Conservation (phyloP, 2,329 filamentous ascomycete genomes). For the Ophiostoma pallidulum region DNA sequence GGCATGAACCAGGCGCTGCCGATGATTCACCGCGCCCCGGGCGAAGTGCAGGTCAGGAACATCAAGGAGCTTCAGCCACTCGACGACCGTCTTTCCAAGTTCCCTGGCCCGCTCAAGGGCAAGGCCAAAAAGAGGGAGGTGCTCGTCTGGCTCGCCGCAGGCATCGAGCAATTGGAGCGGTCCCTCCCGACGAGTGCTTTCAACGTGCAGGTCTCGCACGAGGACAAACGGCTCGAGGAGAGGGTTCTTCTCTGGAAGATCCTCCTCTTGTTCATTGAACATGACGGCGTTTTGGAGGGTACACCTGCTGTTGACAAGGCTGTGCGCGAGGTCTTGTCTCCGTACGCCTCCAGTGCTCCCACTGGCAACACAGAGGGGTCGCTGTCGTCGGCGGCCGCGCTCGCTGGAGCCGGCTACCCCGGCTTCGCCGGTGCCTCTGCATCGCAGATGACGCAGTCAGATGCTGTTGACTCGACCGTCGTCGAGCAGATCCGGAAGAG, state of each 20-base stretch:
- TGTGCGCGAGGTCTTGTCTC: slow-evolving; percentile 57
- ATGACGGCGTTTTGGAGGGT: slow-evolving; percentile 75
- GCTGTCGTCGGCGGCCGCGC: slow-evolving; percentile 18
- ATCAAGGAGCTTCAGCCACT: slow-evolving; percentile 65
- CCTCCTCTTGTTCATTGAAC: slow-evolving; percentile 68
- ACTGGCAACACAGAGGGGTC: slow-evolving; percentile 5
- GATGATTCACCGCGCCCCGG: slow-evolving; percentile 71
- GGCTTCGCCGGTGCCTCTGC: slow-evolving; percentile 5
- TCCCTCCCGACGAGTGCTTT: slow-evolving; percentile 40
- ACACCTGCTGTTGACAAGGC: slow-evolving; percentile 61
- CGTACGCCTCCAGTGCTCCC: slow-evolving; percentile 15
- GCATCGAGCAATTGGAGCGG: slow-evolving; percentile 65
- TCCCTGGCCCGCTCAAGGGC: slow-evolving; percentile 79
- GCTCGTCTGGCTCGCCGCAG: slow-evolving; percentile 65
- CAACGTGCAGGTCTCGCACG: slow-evolving; percentile 42
- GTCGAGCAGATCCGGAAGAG: slow-evolving; percentile 63
- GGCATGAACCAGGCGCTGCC: slow-evolving; percentile 62
- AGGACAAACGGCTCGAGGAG: slow-evolving; percentile 67
- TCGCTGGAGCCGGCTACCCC: slow-evolving; percentile 12
- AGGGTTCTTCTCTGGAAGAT: slow-evolving; percentile 82
- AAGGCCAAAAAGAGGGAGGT: slow-evolving; percentile 97
- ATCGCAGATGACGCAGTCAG: slow-evolving; percentile 26
- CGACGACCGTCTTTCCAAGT: slow-evolving; percentile 63
- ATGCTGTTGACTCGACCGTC: slow-evolving; percentile 59
- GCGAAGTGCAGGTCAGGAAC: slow-evolving; percentile 69